Base-by-base conservation (phyloP, 495 filamentous ascomycete genomes). In the Trichodelitschia bisporula region DNA sequence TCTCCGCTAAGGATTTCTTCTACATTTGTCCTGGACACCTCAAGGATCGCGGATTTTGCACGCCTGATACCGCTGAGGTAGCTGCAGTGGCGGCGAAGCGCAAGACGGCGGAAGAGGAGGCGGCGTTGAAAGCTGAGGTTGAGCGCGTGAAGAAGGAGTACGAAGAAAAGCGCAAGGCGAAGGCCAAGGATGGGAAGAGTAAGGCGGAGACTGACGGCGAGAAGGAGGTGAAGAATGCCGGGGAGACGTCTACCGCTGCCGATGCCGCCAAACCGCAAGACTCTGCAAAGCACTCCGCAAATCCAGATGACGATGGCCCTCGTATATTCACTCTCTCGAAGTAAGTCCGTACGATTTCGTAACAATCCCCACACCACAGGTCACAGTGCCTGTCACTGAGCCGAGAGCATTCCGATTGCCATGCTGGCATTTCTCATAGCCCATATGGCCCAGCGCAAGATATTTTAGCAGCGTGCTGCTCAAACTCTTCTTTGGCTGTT, bases 11-110 rank as follows among this genome's bases (percentile, higher is more conserved):
- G 77, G 86, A 97, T 47, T 91, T 77, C 57, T 95, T 97, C 51
- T 91, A 89, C 45, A 62, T 84, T 18, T 97, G 86, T 43, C 62
- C 69, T 10, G 56, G 62, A 26, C 86, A 97, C 49, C 59, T 93
- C 6, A 78, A 76, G 45, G 86, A 97, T 45, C 58, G 60, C 15
- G 61, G 72, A 9, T 92, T 90, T 49, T 79, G 72, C 44, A 66
- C 63, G 10, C 72, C 83, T 9, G 72, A 82, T 36, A 58, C 83
- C 27, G 74, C 84, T 40, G 62, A 77, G 33, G 78, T 66, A 19
- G 71, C 72, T 11, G 62, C 66, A 19, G 32, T 40, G 28, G 77
- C 67, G 27, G 29, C 18, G 18, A 31, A 15, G 15, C 4, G 15
- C 5, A 31, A 64, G 65, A 31, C 64, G 55, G 40, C 49, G 40